Base-by-base conservation (phyloP, 805 yeast genomes). In the Ogataea pilisensis region DNA sequence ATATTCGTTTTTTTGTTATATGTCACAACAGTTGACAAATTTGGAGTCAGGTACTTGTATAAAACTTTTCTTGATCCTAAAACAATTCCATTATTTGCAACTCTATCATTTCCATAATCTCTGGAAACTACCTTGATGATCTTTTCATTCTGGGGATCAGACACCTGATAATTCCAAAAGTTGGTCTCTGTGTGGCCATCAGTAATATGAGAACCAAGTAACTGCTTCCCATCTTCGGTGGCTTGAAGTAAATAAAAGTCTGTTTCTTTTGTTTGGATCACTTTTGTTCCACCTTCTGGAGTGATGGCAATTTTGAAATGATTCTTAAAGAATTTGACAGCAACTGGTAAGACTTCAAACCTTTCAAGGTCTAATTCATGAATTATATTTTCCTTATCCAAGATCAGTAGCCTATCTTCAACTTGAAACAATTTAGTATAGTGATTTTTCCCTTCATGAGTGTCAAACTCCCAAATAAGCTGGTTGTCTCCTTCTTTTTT, bases 31-130 rank as follows among this genome's bases (percentile, higher is more conserved):
- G 80, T 68, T 1, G 78, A 72, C 2, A 82, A 68, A 52, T 85
- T 78, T 17, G 95, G 95, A 53, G 85, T 73, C 44, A 90, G 64
- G 58, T 84, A 90, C 61, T 91, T 93, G 74, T 90, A 88, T 30
- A 88, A 63, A 1, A 87, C 91, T 1, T 81, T 69, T 55, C 87
- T 74, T 50, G 84, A 80, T 17, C 82, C 81, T 22, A 85, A 63
- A 0, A 84, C 76, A 20, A 76, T 71, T 8, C 95, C 97, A 35
- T 82, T 58, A 12, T 82, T 81, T 0, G 82, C 78, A 4, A 72
- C 65, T 11, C 57, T 51, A 16, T 67, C 73, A 12, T 60, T 62
- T 8, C 57, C 58, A 2, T 64, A 62, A 34, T 66, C 66, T 41
- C 77, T 69, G 2, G 58, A 31, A 0, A 70, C 64, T 25, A 66